These are phyloP conservation scores for Lyophyllum shimeji DNA, from an alignment of 768 basidiomycete species.

Conservation along the genomic window DNA sequence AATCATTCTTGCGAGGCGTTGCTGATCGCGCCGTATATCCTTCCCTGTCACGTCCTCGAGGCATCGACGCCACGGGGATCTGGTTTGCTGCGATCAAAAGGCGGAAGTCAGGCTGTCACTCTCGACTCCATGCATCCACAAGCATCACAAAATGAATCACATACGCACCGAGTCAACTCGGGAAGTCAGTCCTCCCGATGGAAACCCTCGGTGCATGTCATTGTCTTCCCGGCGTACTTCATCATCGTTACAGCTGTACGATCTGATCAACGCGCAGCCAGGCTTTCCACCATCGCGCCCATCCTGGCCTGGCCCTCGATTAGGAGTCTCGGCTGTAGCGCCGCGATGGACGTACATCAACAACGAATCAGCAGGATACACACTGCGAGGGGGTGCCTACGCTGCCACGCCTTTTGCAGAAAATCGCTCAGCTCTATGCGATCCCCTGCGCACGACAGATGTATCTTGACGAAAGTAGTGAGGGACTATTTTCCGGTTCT, in stretches of 20 bases:
- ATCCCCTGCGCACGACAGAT: no score
- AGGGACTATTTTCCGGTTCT: no score
- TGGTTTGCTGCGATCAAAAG: not conserved
- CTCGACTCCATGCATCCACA: not conserved
- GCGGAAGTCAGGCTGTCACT: not conserved
- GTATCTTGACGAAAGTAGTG: no score
- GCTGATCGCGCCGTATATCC: not conserved
- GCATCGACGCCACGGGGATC: not conserved
- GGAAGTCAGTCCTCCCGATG: no score
- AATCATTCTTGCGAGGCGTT: not conserved
- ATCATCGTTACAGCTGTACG: not conserved
- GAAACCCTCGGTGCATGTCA: not conserved
- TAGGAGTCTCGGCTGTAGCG: no score
- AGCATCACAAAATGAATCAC: not conserved
- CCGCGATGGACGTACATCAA: no score
- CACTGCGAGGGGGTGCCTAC: no score
- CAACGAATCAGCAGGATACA: no score
- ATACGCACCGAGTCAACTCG: not conserved
- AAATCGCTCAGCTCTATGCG: no score
- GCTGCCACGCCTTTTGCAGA: no score
- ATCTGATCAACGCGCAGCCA: not conserved
- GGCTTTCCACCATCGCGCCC: not conserved
- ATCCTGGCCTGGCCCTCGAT: no score
- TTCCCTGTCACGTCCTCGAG: not conserved
- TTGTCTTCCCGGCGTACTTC: not conserved